Conservation (phyloP, 306 rosid genomes). For the Rosa lucieae region DNA sequence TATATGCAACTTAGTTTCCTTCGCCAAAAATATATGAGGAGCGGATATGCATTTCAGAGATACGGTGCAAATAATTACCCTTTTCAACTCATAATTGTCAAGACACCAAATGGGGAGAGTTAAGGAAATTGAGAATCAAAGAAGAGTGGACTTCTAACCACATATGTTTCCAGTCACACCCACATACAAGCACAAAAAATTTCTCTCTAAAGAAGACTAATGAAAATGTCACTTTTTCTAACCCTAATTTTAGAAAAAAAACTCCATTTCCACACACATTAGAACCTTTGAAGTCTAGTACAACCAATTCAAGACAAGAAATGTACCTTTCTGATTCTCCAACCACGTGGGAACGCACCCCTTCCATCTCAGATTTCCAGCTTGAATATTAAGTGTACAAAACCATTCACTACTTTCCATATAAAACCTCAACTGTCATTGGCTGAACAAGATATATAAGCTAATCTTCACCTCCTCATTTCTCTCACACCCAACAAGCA, state of each 20-base stretch:
- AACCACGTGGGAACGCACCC: background rate
- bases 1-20: too few species aligned
- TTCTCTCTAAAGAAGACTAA: background rate
- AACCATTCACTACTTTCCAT: background rate
- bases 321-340: background rate
- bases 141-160: too few species aligned
- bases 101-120: too few species aligned
- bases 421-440: background rate
- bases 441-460: background rate
- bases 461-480: background rate
- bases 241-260: background rate
- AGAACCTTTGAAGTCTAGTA: background rate
- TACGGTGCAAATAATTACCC: too few species aligned
- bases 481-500: background rate
- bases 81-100: too few species aligned
- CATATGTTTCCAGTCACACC: background rate
- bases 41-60: too few species aligned
- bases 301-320: background rate
- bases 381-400: background rate
- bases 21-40: too few species aligned
- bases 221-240: background rate
- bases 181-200: background rate
- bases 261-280: background rate
- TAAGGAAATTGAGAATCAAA: too few species aligned
- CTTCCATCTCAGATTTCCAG: background rate